Base-by-base conservation (phyloP, 805 yeast genomes). In the Nakazawaea ambrosiae region DNA sequence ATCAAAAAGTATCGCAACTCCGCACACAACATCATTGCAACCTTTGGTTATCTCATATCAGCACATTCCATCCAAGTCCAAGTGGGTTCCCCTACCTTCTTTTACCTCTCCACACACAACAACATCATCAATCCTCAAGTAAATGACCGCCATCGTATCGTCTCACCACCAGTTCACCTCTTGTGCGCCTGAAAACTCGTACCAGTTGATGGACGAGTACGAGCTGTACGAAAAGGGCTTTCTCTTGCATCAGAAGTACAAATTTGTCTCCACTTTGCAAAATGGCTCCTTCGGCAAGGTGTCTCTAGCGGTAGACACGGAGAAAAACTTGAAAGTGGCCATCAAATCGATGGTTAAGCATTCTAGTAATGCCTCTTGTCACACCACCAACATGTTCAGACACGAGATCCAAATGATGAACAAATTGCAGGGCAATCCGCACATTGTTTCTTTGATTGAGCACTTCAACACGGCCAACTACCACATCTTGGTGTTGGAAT, bases 241-340 rank as follows among this genome's bases (percentile, higher is more conserved):
- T 22, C 46, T 59, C 12, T 51, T 74, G 26, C 54, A 55, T 15
- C 49, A 58, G 44, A 57, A 63, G 31, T 76, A 76, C 57, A 51
- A 53, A 34, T 66, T 64, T 40, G 41, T 73, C 25, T 49, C 55
- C 16, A 61, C 64, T 47, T 57, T 75, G 39, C 80, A 75, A 50
- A 65, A 63, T 26, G 85, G 84, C 4, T 67, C 82, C 2, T 78
- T 75, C 53, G 84, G 84, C 16, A 65, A 65, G 40, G 85, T 78
- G 2, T 60, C 78, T 2, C 62, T 72, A 34, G 81, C 80, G 1
- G 39, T 56, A 6, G 74, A 78, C 48, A 16, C 46, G 14, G 40
- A 48, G 2, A 47, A 51, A 12, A 47, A 48, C 31, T 12, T 33
- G 2, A 52, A 58, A 28, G 81, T 75, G 27, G 79, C 81, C 15